phyloP scores from a whole-genome alignment of 148 eudicot species.

The Dysphania ambrosioides region DNA sequence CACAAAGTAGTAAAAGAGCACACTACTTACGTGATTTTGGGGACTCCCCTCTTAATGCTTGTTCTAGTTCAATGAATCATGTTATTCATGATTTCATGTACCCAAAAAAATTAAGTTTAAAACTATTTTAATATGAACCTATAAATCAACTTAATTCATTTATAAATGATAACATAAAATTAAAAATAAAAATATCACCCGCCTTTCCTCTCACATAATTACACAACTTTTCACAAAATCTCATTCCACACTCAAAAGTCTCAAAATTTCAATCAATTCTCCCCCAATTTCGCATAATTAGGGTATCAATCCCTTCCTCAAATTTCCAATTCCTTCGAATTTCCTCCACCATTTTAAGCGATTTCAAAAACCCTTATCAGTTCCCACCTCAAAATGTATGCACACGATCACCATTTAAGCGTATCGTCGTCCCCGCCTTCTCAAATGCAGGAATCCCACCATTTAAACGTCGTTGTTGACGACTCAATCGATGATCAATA shows the following conservation, averaged over 20 bases:
- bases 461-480: slow-evolving; percentile 33
- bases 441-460: slow-evolving; percentile 19
- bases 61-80: too few species aligned
- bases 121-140: too few species aligned
- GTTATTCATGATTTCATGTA: too few species aligned
- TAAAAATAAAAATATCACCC: background rate
- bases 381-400: slow-evolving; percentile 26
- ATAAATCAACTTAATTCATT: too few species aligned
- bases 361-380: slow-evolving; percentile 24
- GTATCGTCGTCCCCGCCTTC: slow-evolving; percentile 11
- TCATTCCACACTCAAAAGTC: slow-evolving; percentile 1
- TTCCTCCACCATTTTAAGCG: background rate
- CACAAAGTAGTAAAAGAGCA: too few species aligned
- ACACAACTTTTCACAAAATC: slow-evolving; percentile 8
- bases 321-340: too few species aligned
- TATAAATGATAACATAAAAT: too few species aligned
- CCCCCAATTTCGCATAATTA: slow-evolving; percentile 8
- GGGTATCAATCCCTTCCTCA: too few species aligned
- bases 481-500: slow-evolving; percentile 51
- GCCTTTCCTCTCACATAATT: background rate
- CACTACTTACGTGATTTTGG: too few species aligned
- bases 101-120: too few species aligned
- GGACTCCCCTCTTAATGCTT: too few species aligned
- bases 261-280: background rate
- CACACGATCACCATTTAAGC: slow-evolving; percentile 30